Evolutionary conservation across 768 basidiomycete genomes (phyloP).

Genomic region (Calvatia gigantea): DNA sequence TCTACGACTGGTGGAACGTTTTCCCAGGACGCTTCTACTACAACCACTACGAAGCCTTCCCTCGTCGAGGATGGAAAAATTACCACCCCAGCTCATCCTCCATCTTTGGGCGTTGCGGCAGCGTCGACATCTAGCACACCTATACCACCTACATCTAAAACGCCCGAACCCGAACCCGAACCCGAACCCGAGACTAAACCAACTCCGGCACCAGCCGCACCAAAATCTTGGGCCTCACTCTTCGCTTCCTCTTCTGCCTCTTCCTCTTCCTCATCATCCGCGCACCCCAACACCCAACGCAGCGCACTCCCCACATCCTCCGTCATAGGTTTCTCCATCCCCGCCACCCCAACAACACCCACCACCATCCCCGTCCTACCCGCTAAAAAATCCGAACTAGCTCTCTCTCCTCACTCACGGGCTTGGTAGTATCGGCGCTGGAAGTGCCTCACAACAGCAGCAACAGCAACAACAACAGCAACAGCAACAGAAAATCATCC

Average conservation of each 20-base stretch:
- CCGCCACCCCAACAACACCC: conserved; percentile 37
- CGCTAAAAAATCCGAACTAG: conserved; percentile 45
- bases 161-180: not conserved
- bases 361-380: conserved; percentile 27
- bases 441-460: too few species aligned
- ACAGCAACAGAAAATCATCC: conserved; percentile 31
- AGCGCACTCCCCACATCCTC: conserved; percentile 65
- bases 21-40: conserved; percentile 19
- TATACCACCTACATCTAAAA: not conserved
- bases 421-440: conserved; percentile 16
- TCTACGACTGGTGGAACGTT: conserved; percentile 32
- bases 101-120: too few species aligned
- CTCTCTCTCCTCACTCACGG: conserved; percentile 49
- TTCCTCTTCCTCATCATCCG: conserved; percentile 26
- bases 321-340: conserved; percentile 71
- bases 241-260: conserved; percentile 43
- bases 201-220: conserved; percentile 21
- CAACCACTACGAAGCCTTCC: not conserved
- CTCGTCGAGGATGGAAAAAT: conserved; percentile 8
- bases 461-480: not conserved
- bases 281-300: conserved; percentile 30
- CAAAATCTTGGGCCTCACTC: conserved; percentile 76
- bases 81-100: too few species aligned
- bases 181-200: conserved; percentile 10
- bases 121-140: conserved; percentile 11